These are phyloP conservation scores for Myrmaecium sp. DNA, from an alignment of 2,329 filamentous ascomycete species.

Conservation along the genomic window DNA sequence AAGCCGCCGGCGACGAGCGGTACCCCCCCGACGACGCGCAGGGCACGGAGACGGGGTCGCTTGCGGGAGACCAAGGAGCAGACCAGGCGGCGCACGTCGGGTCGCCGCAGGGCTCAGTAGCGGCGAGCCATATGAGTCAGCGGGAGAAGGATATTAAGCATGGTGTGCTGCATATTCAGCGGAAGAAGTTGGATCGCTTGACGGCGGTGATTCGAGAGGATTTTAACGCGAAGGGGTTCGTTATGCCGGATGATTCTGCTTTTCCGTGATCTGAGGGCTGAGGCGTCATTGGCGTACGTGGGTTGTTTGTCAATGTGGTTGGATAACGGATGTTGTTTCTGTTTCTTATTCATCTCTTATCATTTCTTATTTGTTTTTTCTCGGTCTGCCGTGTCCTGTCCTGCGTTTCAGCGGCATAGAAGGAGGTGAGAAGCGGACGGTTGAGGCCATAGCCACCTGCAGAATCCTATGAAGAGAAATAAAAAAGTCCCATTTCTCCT, in stretches of 20 bases:
- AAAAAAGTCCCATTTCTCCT: too few species aligned
- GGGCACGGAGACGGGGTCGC: conserved; percentile 4
- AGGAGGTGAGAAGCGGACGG: too few species aligned
- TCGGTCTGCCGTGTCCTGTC: too few species aligned
- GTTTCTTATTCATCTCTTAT: too few species aligned
- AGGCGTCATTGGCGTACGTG: too few species aligned
- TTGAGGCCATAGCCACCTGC: too few species aligned
- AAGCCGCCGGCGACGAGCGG: conserved; percentile 22
- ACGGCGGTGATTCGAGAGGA: conserved; percentile 25
- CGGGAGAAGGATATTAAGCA: conserved; percentile 18
- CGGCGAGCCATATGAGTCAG: conserved; percentile 19
- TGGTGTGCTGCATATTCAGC: conserved; percentile 29
- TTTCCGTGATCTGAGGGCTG: conserved; percentile 3
- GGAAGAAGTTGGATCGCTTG: conserved; percentile 30
- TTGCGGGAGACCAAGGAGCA: conserved; percentile 7
- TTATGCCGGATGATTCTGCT: conserved; percentile 26
- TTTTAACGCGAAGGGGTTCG: conserved; percentile 27
- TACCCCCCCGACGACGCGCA: conserved; percentile 15
- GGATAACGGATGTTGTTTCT: too few species aligned
- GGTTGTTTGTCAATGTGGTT: too few species aligned
- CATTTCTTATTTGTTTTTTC: too few species aligned
- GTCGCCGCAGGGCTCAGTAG: conserved; percentile 10
- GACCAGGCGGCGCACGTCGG: conserved; percentile 4
- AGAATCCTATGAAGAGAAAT: too few species aligned
- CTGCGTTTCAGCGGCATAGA: too few species aligned